phyloP scores from a whole-genome alignment of 768 basidiomycete genomes.

The Boletus huronensis region DNA sequence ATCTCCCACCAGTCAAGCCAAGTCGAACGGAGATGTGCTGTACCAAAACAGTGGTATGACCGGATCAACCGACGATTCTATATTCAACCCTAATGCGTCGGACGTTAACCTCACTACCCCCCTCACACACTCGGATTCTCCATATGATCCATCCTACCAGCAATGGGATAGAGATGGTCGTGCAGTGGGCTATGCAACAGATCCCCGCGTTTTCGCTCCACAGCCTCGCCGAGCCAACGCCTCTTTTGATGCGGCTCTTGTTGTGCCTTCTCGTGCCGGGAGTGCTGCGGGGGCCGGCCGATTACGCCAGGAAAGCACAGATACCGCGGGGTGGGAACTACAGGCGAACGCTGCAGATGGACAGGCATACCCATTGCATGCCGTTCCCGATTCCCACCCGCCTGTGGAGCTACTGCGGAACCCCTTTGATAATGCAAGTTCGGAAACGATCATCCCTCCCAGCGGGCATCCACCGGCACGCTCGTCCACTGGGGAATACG shows the following conservation, averaged over 20 bases:
- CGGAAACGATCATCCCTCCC: conserved; percentile 20
- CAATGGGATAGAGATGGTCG: conserved; percentile 50
- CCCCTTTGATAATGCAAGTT: conserved; percentile 23
- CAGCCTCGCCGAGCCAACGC: conserved; percentile 37
- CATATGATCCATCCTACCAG: conserved; percentile 38
- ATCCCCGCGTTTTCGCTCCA: conserved; percentile 49
- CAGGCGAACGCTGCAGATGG: conserved; percentile 26
- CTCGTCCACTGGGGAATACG: conserved; percentile 18
- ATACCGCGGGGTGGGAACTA: conserved; percentile 31
- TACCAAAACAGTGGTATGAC: conserved; percentile 29
- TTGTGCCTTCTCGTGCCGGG: conserved; percentile 6
- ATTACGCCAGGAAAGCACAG: conserved; percentile 28
- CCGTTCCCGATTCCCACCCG: conserved; percentile 12
- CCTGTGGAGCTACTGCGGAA: conserved; percentile 18
- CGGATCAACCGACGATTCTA: conserved; percentile 30
- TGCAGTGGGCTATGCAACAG: conserved; percentile 46
- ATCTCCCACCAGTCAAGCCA: conserved; percentile 46
- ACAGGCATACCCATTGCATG: conserved; percentile 23
- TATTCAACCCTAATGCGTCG: conserved; percentile 38
- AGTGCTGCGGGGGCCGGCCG: conserved; percentile 10
- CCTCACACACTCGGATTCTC: conserved; percentile 26
- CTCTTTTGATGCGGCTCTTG: conserved; percentile 16
- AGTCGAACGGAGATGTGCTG: conserved; percentile 36
- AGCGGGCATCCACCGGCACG: conserved; percentile 4
- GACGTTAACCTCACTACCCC: conserved; percentile 40